These are phyloP conservation scores for Xerocomus potaroensis DNA, from an alignment of 768 basidiomycete species.

Conservation along the genomic window DNA sequence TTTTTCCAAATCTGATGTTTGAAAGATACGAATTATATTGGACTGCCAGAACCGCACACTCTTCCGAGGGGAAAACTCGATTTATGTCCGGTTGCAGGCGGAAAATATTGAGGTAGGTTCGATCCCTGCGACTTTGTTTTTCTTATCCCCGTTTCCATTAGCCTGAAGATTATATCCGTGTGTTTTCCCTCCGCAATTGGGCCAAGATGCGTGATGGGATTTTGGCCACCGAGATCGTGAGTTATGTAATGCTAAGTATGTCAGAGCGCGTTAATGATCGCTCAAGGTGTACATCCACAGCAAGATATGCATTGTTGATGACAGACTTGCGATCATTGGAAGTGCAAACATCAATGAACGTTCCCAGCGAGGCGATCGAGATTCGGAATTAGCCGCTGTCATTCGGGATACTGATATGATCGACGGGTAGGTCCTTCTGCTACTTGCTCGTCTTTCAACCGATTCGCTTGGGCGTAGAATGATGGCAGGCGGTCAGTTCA, in stretches of 20 bases:
- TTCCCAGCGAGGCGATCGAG: conserved; percentile 91
- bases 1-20: not conserved
- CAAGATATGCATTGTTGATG: conserved; percentile 78
- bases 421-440: conserved; percentile 58
- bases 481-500: conserved; percentile 92
- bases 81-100: conserved; percentile 79
- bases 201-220: conserved; percentile 80
- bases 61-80: conserved; percentile 83
- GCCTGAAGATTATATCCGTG: conserved; percentile 89
- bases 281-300: conserved; percentile 81
- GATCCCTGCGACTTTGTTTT: not conserved
- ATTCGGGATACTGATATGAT: conserved; percentile 98
- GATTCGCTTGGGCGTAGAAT: conserved; percentile 43
- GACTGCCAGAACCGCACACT: conserved; percentile 94
- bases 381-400: conserved; percentile 91
- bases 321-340: conserved; percentile 89
- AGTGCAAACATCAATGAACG: conserved; percentile 98
- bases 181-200: conserved; percentile 94
- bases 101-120: conserved; percentile 78
- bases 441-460: not conserved
- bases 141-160: conserved; percentile 27
- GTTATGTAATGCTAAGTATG: conserved; percentile 6
- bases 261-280: conserved; percentile 8
- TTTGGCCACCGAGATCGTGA: conserved; percentile 83
- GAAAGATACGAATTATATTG: conserved; percentile 85